Evolutionary conservation across 148 eudicot species (phyloP).

Genomic region (Arctostaphylos glauca): DNA sequence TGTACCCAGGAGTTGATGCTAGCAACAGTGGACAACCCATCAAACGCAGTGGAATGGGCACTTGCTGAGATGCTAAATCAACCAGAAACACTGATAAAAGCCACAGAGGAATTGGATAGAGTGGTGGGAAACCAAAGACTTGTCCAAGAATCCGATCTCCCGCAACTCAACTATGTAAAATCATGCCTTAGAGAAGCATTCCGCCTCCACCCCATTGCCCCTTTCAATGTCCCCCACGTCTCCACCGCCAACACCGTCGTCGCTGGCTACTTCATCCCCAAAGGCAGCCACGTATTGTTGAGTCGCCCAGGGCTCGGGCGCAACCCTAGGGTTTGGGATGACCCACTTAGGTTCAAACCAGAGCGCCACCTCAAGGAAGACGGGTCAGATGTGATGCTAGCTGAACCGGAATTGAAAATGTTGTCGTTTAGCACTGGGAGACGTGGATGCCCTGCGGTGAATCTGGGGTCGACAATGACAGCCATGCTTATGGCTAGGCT

Average conservation of each 20-base stretch:
- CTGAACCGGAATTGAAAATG: constrained; percentile 17
- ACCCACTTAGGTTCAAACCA: constrained; percentile 29
- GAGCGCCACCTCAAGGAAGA: constrained; percentile 30
- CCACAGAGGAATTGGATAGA: constrained; percentile 22
- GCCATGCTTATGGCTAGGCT: not conserved
- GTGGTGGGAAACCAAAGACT: constrained; percentile 22
- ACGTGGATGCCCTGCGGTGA: not conserved
- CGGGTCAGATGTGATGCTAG: constrained; percentile 13
- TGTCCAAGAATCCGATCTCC: constrained; percentile 32
- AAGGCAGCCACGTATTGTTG: constrained; percentile 29
- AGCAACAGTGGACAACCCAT: constrained; percentile 25
- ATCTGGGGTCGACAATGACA: not conserved
- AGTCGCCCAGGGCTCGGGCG: constrained; percentile 33
- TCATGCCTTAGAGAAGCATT: constrained; percentile 28
- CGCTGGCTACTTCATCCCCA: constrained; percentile 36
- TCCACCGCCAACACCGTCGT: constrained; percentile 15
- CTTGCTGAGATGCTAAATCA: constrained; percentile 29
- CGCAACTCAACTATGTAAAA: constrained; percentile 28
- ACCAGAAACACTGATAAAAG: constrained; percentile 18
- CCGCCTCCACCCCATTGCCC: constrained; percentile 32
- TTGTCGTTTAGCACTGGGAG: constrained; percentile 31
- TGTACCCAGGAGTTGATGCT: constrained; percentile 14
- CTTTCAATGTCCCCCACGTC: constrained; percentile 34
- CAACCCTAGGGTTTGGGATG: constrained; percentile 33
- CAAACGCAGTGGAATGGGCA: constrained; percentile 31